Percentiles rank a stretch among this genome's conserved stretches.
Evolutionary conservation across 306 rosid genomes (phyloP).

Genomic region (Malus orientalis): DNA sequence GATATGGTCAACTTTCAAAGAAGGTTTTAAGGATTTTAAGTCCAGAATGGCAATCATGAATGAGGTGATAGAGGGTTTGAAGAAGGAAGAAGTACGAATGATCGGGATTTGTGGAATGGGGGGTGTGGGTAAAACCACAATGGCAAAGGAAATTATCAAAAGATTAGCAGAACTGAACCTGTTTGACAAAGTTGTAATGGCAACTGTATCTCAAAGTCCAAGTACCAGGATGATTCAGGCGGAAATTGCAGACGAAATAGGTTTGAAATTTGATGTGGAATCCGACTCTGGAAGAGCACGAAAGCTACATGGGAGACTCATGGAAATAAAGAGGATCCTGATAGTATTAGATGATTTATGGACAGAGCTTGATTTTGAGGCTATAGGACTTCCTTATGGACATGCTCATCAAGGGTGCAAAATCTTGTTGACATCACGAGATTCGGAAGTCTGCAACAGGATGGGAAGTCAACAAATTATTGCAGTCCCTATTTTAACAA

Average conservation of each 20-base stretch:
- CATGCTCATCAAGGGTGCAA: slow-evolving; percentile 13
- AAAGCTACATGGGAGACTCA: background rate
- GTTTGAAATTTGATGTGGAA: background rate
- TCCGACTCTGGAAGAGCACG: background rate
- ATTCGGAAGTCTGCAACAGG: background rate
- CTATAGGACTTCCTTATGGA: slow-evolving; percentile 14
- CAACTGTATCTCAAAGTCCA: background rate
- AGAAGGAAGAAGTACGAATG: background rate
- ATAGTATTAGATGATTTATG: slow-evolving; percentile 32
- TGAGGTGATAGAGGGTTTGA: background rate
- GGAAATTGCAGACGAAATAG: background rate
- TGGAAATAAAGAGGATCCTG: background rate
- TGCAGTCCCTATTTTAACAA: background rate
- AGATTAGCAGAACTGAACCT: background rate
- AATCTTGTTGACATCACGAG: slow-evolving; percentile 25
- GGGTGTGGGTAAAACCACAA: slow-evolving; percentile 6
- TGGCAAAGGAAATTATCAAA: background rate
- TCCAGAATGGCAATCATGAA: background rate
- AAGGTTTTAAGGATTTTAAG: background rate
- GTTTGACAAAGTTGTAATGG: background rate
- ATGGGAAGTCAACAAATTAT: slow-evolving; percentile 15
- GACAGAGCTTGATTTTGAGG: slow-evolving; percentile 11
- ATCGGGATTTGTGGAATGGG: background rate
- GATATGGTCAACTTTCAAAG: background rate
- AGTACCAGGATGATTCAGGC: background rate